These are phyloP conservation scores for Pleurotus giganteus DNA, from an alignment of 768 basidiomycete genomes.

Conservation along the genomic window DNA sequence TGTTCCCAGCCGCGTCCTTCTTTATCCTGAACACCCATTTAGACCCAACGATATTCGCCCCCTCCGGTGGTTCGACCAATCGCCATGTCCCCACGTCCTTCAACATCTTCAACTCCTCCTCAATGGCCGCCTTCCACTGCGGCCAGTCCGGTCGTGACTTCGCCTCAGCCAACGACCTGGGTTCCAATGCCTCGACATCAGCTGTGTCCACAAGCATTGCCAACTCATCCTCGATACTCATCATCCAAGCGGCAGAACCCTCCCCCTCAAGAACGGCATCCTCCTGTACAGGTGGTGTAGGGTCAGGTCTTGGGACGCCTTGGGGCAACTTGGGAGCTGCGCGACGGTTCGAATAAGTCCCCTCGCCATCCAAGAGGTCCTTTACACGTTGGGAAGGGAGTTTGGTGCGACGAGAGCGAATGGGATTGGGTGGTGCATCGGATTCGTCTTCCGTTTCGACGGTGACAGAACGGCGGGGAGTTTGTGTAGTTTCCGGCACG, in stretches of 20 bases:
- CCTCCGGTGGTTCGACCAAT: constrained; percentile 21
- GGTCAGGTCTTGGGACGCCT: background rate
- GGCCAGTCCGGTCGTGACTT: constrained; percentile 14
- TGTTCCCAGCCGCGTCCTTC: constrained; percentile 26
- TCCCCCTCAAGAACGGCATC: background rate
- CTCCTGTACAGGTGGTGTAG: background rate
- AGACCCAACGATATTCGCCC: constrained; percentile 28
- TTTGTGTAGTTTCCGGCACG: background rate
- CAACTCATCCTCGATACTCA: constrained; percentile 12
- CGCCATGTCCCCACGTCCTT: constrained; percentile 37
- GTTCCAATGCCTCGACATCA: constrained; percentile 17
- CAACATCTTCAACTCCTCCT: constrained; percentile 17
- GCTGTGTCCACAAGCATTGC: constrained; percentile 10
- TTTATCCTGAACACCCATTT: constrained; percentile 43
- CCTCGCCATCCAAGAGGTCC: background rate
- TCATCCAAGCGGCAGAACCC: constrained; percentile 7
- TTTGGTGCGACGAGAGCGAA: background rate
- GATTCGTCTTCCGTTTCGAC: background rate
- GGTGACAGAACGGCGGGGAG: no score
- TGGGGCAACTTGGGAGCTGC: constrained; percentile 7
- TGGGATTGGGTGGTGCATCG: background rate
- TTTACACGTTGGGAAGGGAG: background rate
- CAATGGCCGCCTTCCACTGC: constrained; percentile 20
- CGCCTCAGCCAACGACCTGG: constrained; percentile 15
- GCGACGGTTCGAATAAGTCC: background rate